phyloP scores from a whole-genome alignment of 148 eudicot genomes.

The Camellia lanceoleosa region DNA sequence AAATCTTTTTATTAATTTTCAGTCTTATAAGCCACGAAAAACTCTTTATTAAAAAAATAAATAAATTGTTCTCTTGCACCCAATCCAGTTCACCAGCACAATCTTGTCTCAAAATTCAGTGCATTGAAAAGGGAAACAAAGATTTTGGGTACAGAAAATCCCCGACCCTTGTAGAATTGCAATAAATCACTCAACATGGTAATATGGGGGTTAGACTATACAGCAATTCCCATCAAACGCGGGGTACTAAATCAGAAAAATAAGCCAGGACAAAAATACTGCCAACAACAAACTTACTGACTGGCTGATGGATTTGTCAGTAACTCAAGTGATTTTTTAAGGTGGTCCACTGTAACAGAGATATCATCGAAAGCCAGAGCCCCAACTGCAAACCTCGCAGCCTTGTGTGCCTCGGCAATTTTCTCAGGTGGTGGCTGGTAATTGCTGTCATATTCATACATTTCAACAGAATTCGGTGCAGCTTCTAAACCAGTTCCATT shows the following conservation, averaged over 20 bases:
- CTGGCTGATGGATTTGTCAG: constrained; percentile 81
- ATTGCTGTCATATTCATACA: constrained; percentile 64
- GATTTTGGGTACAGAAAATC: no score
- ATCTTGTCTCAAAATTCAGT: no score
- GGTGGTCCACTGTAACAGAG: constrained; percentile 66
- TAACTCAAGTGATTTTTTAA: constrained; percentile 83
- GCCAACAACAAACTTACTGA: constrained; percentile 31
- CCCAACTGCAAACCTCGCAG: constrained; percentile 98
- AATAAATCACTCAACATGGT: no score
- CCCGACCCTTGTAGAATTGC: no score
- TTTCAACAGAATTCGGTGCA: constrained; percentile 30
- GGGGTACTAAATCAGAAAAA: neutral
- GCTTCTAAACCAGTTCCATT: constrained; percentile 47
- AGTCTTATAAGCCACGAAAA: no score
- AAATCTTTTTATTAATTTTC: no score
- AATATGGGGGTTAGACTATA: neutral
- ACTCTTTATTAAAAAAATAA: no score
- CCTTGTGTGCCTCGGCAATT: constrained; percentile 93
- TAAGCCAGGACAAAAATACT: neutral
- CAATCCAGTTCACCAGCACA: no score
- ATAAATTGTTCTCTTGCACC: no score
- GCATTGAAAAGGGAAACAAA: no score
- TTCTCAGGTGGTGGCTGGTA: constrained; percentile 83
- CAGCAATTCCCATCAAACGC: neutral
- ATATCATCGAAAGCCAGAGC: constrained; percentile 97